Conservation (phyloP, 257 asterid genomes). For the Solanum virginianum region DNA sequence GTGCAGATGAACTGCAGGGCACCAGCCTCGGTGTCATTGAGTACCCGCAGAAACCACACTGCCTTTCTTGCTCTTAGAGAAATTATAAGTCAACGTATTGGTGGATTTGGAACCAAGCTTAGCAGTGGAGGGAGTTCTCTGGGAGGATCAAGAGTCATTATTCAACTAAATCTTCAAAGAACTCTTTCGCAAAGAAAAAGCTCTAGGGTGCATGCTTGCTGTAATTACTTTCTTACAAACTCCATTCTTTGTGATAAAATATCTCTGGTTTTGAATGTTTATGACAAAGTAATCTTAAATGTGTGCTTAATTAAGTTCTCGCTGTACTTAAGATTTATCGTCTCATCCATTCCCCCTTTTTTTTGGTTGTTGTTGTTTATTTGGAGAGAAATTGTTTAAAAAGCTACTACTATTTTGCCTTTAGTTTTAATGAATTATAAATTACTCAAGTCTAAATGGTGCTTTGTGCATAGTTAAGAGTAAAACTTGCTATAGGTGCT, state of each 20-base stretch:
- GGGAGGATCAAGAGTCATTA: conserved; percentile 22
- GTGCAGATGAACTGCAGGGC: not conserved
- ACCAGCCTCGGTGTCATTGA: not conserved
- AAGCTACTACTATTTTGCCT: not conserved
- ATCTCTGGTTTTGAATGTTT: not conserved
- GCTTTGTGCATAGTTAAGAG: not conserved
- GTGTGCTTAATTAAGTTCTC: not conserved
- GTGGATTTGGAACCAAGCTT: conserved; percentile 11
- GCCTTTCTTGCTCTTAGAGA: conserved; percentile 2
- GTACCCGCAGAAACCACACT: not conserved
- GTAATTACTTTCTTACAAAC: conserved; percentile 20
- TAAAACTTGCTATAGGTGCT: not conserved
- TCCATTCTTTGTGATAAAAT: not conserved
- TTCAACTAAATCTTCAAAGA: conserved; percentile 13
- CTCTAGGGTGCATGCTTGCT: conserved; percentile 37
- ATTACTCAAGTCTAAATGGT: not conserved
- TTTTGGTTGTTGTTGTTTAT: not conserved
- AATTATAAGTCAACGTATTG: conserved; percentile 7
- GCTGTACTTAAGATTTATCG: not conserved
- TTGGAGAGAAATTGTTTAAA: not conserved
- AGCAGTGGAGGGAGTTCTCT: conserved; percentile 21
- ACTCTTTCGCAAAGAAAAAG: conserved; percentile 13
- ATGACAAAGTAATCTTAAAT: not conserved
- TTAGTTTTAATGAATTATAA: not conserved
- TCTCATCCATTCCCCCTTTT: not conserved